phyloP scores from a whole-genome alignment of 1,284 basidiomycete species.

The Ganoderma meredithae region DNA sequence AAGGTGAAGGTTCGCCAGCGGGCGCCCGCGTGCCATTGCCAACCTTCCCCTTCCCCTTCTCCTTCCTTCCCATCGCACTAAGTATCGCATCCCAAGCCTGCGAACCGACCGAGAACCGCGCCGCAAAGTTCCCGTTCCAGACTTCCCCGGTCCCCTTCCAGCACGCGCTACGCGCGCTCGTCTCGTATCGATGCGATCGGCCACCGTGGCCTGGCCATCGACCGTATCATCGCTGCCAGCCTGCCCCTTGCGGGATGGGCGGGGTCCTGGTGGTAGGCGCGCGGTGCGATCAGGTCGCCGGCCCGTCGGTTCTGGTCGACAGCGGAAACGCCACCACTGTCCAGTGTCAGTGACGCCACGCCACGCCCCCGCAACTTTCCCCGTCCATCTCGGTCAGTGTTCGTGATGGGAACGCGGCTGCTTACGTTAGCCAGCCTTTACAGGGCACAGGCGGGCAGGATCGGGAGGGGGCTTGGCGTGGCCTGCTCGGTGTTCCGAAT shows the following conservation, averaged over 20 bases:
- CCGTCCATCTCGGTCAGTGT: background rate
- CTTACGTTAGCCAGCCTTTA: background rate
- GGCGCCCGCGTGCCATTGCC: no score
- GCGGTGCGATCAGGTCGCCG: constrained; percentile 6
- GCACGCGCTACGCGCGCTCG: background rate
- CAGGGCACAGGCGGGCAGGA: background rate
- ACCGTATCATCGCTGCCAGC: background rate
- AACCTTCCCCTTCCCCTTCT: no score
- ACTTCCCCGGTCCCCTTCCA: background rate
- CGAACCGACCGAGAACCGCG: background rate
- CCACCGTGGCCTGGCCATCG: constrained; percentile 1
- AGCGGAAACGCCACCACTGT: background rate
- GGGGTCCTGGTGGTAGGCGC: background rate
- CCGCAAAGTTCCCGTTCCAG: background rate
- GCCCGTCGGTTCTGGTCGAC: background rate
- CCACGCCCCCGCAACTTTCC: background rate
- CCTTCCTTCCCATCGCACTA: no score
- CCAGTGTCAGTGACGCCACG: constrained; percentile 1
- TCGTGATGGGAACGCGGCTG: constrained; percentile 1
- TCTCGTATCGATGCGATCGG: constrained; percentile 9
- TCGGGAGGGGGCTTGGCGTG: background rate
- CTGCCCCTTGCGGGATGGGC: background rate
- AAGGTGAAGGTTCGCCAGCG: background rate
- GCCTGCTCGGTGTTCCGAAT: constrained; percentile 2
- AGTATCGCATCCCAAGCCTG: background rate